Conservation (phyloP, 2,329 filamentous ascomycete species). For the Neoscytalidium dimidiatum region DNA sequence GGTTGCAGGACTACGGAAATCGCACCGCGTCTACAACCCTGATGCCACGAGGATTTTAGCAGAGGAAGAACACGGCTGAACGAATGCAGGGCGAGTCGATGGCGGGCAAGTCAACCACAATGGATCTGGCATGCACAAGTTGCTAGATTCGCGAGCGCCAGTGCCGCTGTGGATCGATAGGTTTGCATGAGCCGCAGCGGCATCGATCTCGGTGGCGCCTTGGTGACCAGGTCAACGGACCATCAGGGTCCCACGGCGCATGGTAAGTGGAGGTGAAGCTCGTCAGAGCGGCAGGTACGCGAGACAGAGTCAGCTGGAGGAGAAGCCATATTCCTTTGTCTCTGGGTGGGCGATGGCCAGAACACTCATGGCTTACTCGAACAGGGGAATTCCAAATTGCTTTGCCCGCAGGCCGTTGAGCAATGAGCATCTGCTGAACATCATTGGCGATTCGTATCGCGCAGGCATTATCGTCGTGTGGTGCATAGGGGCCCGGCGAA, state of each 20-base stretch:
- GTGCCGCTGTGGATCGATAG: slow-evolving; percentile 14
- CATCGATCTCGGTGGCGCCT: not conserved
- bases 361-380: not conserved
- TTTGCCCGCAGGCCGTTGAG: slow-evolving; percentile 5
- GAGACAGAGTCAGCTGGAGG: slow-evolving; percentile 12
- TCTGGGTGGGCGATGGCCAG: slow-evolving; percentile 5
- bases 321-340: slow-evolving; percentile 11
- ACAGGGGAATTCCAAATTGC: slow-evolving; percentile 2
- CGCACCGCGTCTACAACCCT: not conserved
- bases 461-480: not conserved
- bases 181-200: slow-evolving; percentile 5
- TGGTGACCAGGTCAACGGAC: not conserved
- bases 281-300: slow-evolving; percentile 13
- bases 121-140: slow-evolving; percentile 8
- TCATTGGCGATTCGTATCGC: not conserved
- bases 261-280: not conserved
- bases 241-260: slow-evolving; percentile 7
- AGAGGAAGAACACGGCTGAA: not conserved
- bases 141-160: slow-evolving; percentile 13
- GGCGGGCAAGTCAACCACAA: not conserved
- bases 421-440: not conserved
- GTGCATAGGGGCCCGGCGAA: slow-evolving; percentile 10
- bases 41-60: not conserved
- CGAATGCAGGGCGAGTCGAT: not conserved
- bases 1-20: not conserved